phyloP scores from a whole-genome alignment of 2,329 filamentous ascomycete genomes.

The Xylaria sp. region DNA sequence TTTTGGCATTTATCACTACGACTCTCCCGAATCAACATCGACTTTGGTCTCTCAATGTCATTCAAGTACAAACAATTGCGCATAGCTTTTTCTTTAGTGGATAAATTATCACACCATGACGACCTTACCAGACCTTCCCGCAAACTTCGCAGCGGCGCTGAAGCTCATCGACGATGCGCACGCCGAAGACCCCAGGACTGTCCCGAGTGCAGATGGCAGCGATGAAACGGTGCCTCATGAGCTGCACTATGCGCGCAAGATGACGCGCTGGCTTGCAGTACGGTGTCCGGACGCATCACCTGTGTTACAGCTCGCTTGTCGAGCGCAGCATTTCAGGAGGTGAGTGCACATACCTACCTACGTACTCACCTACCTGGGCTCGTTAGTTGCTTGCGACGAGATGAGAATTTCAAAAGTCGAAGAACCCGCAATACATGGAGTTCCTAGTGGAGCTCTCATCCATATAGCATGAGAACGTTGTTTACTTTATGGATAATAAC shows the following conservation, averaged over 20 bases:
- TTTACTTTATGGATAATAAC: neutral
- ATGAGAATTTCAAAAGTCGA: neutral
- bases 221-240: slow-evolving; percentile 71
- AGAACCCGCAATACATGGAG: neutral
- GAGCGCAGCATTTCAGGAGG: slow-evolving; percentile 85
- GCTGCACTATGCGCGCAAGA: slow-evolving; percentile 82
- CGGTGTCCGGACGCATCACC: slow-evolving; percentile 72
- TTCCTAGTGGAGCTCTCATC: neutral
- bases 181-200: slow-evolving; percentile 71
- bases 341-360: slow-evolving; percentile 43
- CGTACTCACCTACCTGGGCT: neutral
- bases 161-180: slow-evolving; percentile 79
- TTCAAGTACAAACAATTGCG: neutral
- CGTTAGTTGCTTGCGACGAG: neutral
- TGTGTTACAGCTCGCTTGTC: slow-evolving; percentile 77
- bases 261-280: slow-evolving; percentile 76
- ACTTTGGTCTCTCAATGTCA: neutral
- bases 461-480: neutral
- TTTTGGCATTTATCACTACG: neutral
- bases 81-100: neutral
- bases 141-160: slow-evolving; percentile 64
- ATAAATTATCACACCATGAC: slow-evolving; percentile 23
- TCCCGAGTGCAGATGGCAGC: slow-evolving; percentile 53
- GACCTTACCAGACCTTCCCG: slow-evolving; percentile 51
- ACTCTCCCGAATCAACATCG: neutral